Evolutionary conservation across 352 stramenopile species (phyloP), one percentile per base, ranked within the genome.

Genomic region (Pythium scleroteichum): DNA sequence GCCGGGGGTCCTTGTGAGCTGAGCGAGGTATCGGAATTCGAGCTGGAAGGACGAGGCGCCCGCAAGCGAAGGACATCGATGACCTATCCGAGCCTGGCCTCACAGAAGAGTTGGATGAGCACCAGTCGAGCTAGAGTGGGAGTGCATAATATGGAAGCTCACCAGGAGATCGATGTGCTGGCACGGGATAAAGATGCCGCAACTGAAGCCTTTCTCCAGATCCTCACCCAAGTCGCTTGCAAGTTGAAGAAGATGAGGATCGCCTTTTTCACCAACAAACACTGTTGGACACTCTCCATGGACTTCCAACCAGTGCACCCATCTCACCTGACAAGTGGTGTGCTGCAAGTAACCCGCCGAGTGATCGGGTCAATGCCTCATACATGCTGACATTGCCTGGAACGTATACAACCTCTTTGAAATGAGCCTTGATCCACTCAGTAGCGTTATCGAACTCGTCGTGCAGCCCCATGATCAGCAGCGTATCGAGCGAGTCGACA

Each of bases 401-500:
- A 26, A 70, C 55, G 2, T 81, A 68, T 62, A 91, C 73, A 10
- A 26, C 45, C 2, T 62, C 33, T 2, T 59, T 55, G 17, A 88
- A 40, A 44, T 88, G 76, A 14, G n/a, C 51, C 47, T 78, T 81
- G 22, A 72, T 55, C 82, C 79, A 91, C 4, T 69, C 54, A 22
- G 72, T 86, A 0, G 82, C 79, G 41, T 84, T 68, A 39, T 87
- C 68, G 45, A 87, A 92, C 24, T 88, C 82, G 35, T 85, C 66
- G 17, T 85, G 67, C 4, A 91, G 40, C 0, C 79, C 78, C 60
- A 88, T 71, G 8, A 91, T 38, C 49, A 87, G 81, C 39, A 91
- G 70, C 40, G 82, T 92, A 52, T 92, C 82, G 12, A 92, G 71
- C 26, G 82, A 73, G 44, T 91, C 82, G 5, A 90, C 69, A 9